A percentile compares a stretch with the other conserved stretches of the same genome.
These are phyloP conservation scores for Paecilomyces dactylethromorphus DNA, from an alignment of 2,329 filamentous ascomycete species.

Conservation along the genomic window DNA sequence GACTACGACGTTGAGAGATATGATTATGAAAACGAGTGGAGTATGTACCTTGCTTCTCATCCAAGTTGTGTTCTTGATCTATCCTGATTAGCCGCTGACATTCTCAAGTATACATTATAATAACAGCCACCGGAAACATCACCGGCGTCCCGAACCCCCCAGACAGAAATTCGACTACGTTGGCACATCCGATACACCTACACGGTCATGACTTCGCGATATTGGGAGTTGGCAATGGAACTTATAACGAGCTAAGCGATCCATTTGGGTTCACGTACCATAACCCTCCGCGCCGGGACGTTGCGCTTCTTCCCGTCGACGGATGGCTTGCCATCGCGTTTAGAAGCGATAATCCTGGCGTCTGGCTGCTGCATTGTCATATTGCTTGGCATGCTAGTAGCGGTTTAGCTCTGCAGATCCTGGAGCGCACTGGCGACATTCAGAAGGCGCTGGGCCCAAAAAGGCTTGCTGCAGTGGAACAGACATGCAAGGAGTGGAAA, in stretches of 20 bases:
- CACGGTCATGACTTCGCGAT: slow-evolving; percentile 24
- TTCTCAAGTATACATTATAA: slow-evolving; percentile 1
- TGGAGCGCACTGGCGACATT: slow-evolving; percentile 11
- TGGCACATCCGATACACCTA: slow-evolving; percentile 22
- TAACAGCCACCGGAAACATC: neutral
- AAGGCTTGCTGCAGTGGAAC: neutral
- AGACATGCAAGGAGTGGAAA: neutral
- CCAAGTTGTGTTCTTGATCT: neutral
- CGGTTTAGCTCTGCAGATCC: slow-evolving; percentile 19
- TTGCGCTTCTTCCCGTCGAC: slow-evolving; percentile 28
- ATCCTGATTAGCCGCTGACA: neutral
- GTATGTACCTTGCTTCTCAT: neutral
- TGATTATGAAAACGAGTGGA: slow-evolving; percentile 4
- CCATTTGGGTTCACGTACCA: slow-evolving; percentile 8
- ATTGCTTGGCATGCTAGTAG: slow-evolving; percentile 23
- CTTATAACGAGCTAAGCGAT: slow-evolving; percentile 8
- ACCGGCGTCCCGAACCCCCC: neutral
- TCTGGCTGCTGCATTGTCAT: slow-evolving; percentile 39
- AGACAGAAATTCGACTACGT: slow-evolving; percentile 5
- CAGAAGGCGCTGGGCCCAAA: neutral
- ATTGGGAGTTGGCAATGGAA: slow-evolving; percentile 12
- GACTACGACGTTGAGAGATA: slow-evolving; percentile 14
- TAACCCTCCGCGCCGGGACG: slow-evolving; percentile 27
- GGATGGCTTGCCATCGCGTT: slow-evolving; percentile 38
- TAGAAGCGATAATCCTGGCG: slow-evolving; percentile 36